Base-by-base conservation (phyloP, 108 stramenopile genomes). In the Fistulifera pelliculosa region DNA sequence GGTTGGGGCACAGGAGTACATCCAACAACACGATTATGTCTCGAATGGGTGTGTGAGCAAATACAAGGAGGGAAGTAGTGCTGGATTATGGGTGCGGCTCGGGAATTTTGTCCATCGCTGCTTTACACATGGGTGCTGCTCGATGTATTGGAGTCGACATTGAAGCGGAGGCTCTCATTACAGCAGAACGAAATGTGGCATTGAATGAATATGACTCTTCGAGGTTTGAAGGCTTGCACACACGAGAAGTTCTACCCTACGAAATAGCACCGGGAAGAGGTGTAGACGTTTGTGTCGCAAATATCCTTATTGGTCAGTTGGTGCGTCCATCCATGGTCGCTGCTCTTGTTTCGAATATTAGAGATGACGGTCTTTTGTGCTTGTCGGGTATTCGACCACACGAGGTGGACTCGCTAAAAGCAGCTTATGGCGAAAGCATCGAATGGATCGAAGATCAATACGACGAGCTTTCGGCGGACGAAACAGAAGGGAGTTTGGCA, bases 1-100 rank as follows among this genome's bases (percentile, higher is more conserved):
- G 79, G 75, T n/a, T 81, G 76, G 63, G 80, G 80, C 27, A 77
- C 80, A 0, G 80, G 80, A 25, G 80, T 77, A 22, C 80, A 81
- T 75, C 80, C 80, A 38, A 75, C 80, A 11, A 81, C 80, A 1
- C 60, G 68, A 19, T 27, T 81, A 24, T 81, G 80, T 51, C 55
- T 81, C 22, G 70, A 71, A 69, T 81, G 74, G 74, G 42, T 81
- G 15, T 47, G 41, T 17, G 3, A 35, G 40, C 53, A 38, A 26
- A 49, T 58, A 4, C 41, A 56, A 19, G 48, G 67, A 15, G 44
- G 53, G 42, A 74, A 38, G 28, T 63, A 27, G 52, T 81, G 44
- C 38, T 81, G 27, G 80, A 81, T 47, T 81, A 81, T 41, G 80
- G 80, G 1, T 56, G 71, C 43, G 80, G 80, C 47, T 74, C 73